Conservation (phyloP, 2,329 filamentous ascomycete genomes). For the Phialemonium atrogriseum region DNA sequence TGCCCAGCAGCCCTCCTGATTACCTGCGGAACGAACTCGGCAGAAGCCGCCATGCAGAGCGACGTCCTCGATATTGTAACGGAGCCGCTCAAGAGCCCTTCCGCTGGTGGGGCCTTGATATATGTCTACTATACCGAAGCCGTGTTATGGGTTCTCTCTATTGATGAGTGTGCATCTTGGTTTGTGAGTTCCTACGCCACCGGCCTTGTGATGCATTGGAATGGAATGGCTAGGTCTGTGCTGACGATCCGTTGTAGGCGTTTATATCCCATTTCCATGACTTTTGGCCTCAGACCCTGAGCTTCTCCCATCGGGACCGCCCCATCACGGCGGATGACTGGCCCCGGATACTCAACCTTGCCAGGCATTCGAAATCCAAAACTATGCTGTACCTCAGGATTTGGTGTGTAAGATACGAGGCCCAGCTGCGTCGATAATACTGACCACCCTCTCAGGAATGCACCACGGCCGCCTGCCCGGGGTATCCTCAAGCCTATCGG, state of each 20-base stretch:
- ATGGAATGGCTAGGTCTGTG: background rate
- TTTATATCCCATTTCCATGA: constrained; percentile 33
- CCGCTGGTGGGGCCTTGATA: background rate
- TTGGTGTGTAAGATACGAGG: constrained; percentile 6
- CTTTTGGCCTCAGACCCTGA: constrained; percentile 30
- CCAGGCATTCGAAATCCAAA: constrained; percentile 9
- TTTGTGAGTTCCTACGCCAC: constrained; percentile 36
- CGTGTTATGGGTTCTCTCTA: constrained; percentile 28
- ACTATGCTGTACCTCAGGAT: constrained; percentile 13
- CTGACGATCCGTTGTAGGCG: constrained; percentile 12
- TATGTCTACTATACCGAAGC: constrained; percentile 23
- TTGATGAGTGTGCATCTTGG: constrained; percentile 34
- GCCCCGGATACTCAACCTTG: constrained; percentile 14
- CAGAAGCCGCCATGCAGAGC: constrained; percentile 22
- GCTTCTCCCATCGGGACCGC: constrained; percentile 20
- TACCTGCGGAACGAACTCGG: constrained; percentile 32
- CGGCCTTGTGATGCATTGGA: constrained; percentile 8
- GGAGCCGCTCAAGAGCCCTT: constrained; percentile 17
- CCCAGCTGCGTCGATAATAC: no score
- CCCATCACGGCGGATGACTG: constrained; percentile 14
- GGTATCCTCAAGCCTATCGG: constrained; percentile 1
- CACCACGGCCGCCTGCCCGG: constrained; percentile 2
- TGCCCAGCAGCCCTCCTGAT: constrained; percentile 22
- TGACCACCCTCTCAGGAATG: background rate
- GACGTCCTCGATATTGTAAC: constrained; percentile 21